Evolutionary conservation across 176 grass and related monocot genomes (phyloP), one percentile per base, ranked within the genome.

Genomic region (Aegilops speltoides): DNA sequence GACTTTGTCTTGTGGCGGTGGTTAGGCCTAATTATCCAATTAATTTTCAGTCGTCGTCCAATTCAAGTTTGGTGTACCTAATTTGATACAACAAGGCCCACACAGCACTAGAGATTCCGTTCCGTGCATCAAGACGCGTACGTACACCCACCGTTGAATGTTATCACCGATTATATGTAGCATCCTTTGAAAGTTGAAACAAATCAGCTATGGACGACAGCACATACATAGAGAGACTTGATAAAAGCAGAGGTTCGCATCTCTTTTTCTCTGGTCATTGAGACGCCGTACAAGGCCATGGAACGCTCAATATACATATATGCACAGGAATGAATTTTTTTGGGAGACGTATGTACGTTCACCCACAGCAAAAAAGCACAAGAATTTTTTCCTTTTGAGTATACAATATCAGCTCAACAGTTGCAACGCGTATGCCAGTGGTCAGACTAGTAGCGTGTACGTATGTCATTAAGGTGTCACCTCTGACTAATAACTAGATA

Each of bases 401-500:
- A 73, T 76, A 84, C 75, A 43, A 78, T 69, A 84, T 84, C 38
- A 70, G 82, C 82, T 91, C 82, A 88, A 82, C 66, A 89, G 73
- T 85, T 68, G 84, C 70, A 79, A 71, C 1, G 66, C 83, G 63
- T 85, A 84, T 79, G 85, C 56, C 70, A 87, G 71, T 90, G 88
- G 88, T 93, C 88, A 93, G 91, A 90, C 85, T 89, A 89, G 66
- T 87, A 79, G 56, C 20, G 2, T 59, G 56, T 59, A 59, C 67
- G 26, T 89, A 37, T 85, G 88, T 78, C 68, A 76, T 91, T 22
- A 91, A 80, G 75, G 52, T 78, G 84, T 87, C 87, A 93, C 81
- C 84, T 84, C 80, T 89, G 84, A 93, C 84, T 87, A 93, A 85
- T 31, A 33, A 77, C 80, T 85, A 86, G 68, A 86, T 89, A 84